A percentile compares a stretch with the other conserved stretches of the same genome.
phyloP scores from a whole-genome alignment of 345 rosid species.

The Ricinus communis region DNA sequence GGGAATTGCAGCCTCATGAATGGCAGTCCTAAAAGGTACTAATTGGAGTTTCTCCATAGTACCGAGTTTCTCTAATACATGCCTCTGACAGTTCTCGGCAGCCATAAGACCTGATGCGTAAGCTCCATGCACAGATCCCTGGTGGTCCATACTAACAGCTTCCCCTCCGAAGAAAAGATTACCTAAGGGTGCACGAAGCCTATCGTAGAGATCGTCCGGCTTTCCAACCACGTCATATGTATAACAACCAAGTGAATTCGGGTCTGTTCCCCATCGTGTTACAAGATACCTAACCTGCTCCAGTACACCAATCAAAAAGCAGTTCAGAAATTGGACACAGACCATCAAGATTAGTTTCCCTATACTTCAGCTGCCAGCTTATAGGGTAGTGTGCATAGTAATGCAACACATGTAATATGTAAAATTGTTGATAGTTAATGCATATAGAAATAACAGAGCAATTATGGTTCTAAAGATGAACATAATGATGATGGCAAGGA shows the following conservation, averaged over 20 bases:
- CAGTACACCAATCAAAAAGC: neutral
- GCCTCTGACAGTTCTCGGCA: slow-evolving; percentile 62
- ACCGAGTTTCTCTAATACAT: slow-evolving; percentile 48
- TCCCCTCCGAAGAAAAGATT: slow-evolving; percentile 88
- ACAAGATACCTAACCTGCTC: slow-evolving; percentile 67
- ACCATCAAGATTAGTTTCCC: neutral
- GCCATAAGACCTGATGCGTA: slow-evolving; percentile 72
- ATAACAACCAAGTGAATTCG: slow-evolving; percentile 75
- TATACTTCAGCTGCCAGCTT: neutral
- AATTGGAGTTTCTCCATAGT: slow-evolving; percentile 45
- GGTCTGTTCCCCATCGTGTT: slow-evolving; percentile 80
- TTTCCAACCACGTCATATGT: slow-evolving; percentile 77
- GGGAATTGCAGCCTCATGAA: slow-evolving; percentile 57
- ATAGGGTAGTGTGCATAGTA: neutral
- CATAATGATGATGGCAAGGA: neutral
- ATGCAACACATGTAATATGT: neutral
- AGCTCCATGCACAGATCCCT: slow-evolving; percentile 90
- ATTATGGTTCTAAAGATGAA: neutral
- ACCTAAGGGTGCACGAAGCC: slow-evolving; percentile 63
- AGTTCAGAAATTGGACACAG: neutral
- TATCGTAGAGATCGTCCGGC: slow-evolving; percentile 60
- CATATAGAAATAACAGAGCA: neutral
- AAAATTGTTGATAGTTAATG: neutral
- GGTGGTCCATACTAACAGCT: slow-evolving; percentile 77
- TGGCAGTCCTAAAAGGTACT: slow-evolving; percentile 40